Conservation (phyloP, 2,329 filamentous ascomycete species). For the Colletotrichum abscissum region DNA sequence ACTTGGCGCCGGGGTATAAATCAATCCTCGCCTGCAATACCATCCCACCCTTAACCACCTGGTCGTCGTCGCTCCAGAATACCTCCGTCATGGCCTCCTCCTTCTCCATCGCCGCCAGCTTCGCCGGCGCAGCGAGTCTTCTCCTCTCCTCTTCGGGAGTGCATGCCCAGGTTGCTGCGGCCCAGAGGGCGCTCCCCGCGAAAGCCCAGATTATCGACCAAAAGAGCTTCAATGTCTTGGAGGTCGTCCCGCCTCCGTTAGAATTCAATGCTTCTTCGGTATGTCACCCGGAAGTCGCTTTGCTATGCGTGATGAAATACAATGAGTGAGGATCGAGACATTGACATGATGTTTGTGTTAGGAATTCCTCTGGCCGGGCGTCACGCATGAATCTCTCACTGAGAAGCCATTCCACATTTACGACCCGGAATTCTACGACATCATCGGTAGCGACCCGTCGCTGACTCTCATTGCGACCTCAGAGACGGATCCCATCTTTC, state of each 20-base stretch:
- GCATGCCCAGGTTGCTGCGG: conserved; percentile 32
- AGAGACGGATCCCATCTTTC: conserved; percentile 59
- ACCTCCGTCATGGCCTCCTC: too few species aligned
- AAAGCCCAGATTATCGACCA: conserved; percentile 56
- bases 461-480: conserved; percentile 61
- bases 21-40: too few species aligned
- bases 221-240: conserved; percentile 55
- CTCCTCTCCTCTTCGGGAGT: not conserved
- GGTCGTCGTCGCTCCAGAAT: too few species aligned
- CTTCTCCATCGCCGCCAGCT: too few species aligned
- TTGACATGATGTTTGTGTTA: conserved; percentile 32
- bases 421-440: conserved; percentile 60
- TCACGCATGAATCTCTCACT: conserved; percentile 48
- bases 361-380: conserved; percentile 57
- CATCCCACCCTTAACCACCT: too few species aligned
- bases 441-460: conserved; percentile 61
- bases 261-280: conserved; percentile 51
- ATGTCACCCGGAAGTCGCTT: conserved; percentile 28
- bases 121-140: too few species aligned
- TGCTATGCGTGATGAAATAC: too few species aligned
- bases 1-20: too few species aligned
- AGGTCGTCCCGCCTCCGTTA: conserved; percentile 49
- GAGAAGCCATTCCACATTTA: conserved; percentile 58
- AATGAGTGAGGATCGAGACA: not conserved
- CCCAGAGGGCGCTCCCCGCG: conserved; percentile 15